These are phyloP conservation scores for Phialophora macrospora DNA, from an alignment of 2,329 filamentous ascomycete species.

Conservation along the genomic window DNA sequence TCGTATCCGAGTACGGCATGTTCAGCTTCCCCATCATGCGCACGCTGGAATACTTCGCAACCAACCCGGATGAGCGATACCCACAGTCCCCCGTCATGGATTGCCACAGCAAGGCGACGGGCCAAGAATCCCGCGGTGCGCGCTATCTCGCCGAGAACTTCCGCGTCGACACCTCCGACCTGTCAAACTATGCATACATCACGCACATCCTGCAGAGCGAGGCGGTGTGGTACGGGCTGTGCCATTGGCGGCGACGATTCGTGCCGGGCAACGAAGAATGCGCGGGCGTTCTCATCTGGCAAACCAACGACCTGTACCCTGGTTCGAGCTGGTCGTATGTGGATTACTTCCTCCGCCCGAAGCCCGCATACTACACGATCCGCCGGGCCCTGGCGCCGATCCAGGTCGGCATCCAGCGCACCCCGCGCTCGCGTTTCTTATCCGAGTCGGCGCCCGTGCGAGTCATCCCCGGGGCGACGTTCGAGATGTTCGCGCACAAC, in stretches of 20 bases:
- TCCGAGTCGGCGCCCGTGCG: conserved; percentile 8
- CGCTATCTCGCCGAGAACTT: conserved; percentile 91
- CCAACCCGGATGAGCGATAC: too few relatives aligned
- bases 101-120: conserved; percentile 94
- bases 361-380: conserved; percentile 66
- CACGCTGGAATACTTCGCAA: too few relatives aligned
- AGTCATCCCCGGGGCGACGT: conserved; percentile 3
- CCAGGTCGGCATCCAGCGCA: conserved; percentile 56
- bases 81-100: conserved; percentile 84
- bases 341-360: conserved; percentile 65
- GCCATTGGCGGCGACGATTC: conserved; percentile 57
- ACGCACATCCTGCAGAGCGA: conserved; percentile 67
- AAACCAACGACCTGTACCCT: conserved; percentile 60
- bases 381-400: conserved; percentile 62
- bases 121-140: conserved; percentile 82
- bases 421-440: conserved; percentile 11
- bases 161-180: conserved; percentile 55
- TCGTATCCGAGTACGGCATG: too few relatives aligned
- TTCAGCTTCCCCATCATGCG: too few relatives aligned
- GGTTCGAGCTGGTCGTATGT: conserved; percentile 66
- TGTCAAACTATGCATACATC: conserved; percentile 70
- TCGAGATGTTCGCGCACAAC: conserved; percentile 17
- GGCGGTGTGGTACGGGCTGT: conserved; percentile 63
- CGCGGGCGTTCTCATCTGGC: conserved; percentile 54
- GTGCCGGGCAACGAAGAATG: conserved; percentile 49